Conservation (phyloP, 2,329 filamentous ascomycete species). For the Cladosporium sp. region DNA sequence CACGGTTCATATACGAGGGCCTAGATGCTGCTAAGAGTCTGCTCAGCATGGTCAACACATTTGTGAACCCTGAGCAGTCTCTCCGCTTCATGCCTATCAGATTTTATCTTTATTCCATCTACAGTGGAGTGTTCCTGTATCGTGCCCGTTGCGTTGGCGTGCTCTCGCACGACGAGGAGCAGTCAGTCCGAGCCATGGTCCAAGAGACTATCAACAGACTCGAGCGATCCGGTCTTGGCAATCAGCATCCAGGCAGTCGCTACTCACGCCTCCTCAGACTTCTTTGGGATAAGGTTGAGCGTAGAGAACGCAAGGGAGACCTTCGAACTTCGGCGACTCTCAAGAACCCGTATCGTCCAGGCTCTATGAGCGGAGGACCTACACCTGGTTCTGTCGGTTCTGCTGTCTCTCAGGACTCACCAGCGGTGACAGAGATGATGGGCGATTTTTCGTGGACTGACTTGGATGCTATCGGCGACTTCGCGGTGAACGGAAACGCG, state of each 20-base stretch:
- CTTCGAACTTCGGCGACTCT: slow-evolving; percentile 19
- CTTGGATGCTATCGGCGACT: slow-evolving; percentile 44
- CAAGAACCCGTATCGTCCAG: slow-evolving; percentile 38
- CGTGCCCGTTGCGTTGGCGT: slow-evolving; percentile 46
- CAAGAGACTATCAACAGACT: slow-evolving; percentile 43
- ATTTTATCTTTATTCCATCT: slow-evolving; percentile 48
- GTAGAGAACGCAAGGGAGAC: slow-evolving; percentile 26
- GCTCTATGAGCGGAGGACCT: slow-evolving; percentile 34
- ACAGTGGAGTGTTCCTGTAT: slow-evolving; percentile 47
- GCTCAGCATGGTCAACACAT: slow-evolving; percentile 48
- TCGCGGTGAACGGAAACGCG: slow-evolving; percentile 38
- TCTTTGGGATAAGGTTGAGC: slow-evolving; percentile 45
- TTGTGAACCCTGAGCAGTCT: slow-evolving; percentile 44
- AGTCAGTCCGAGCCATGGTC: slow-evolving; percentile 44
- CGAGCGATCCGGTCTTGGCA: slow-evolving; percentile 41
- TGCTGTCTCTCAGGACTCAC: slow-evolving; percentile 29
- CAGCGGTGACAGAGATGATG: slow-evolving; percentile 42
- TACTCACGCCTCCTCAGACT: slow-evolving; percentile 45
- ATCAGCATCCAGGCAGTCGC: slow-evolving; percentile 45
- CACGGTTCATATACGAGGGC: slow-evolving; percentile 48
- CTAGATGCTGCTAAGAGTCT: slow-evolving; percentile 48
- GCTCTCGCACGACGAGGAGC: slow-evolving; percentile 44
- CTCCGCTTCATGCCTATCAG: slow-evolving; percentile 47
- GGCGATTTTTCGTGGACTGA: slow-evolving; percentile 50
- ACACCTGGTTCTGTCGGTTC: slow-evolving; percentile 23